A percentile compares a stretch with the other conserved stretches of the same genome.
phyloP scores from a whole-genome alignment of 1,284 basidiomycete species.

The Vanrija sp. region DNA sequence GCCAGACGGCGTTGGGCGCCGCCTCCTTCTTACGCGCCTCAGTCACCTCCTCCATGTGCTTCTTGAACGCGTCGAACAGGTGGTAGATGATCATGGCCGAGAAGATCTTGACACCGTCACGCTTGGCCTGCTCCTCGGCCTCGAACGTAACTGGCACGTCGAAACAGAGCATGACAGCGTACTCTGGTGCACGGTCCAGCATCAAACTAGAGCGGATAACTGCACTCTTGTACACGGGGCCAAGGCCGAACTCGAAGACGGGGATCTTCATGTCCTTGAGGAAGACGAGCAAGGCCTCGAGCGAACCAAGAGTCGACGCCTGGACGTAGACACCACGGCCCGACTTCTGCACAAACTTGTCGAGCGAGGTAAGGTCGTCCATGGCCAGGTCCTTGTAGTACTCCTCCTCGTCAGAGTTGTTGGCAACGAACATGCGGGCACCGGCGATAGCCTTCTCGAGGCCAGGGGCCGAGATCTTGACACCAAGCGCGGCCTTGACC shows the following conservation, averaged over 20 bases:
- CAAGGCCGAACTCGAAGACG: slow-evolving; percentile 95
- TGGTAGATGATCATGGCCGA: slow-evolving; percentile 90
- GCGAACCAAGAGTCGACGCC: slow-evolving; percentile 93
- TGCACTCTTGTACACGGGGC: slow-evolving; percentile 94
- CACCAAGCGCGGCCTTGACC: slow-evolving; percentile 95
- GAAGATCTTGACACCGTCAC: slow-evolving; percentile 90
- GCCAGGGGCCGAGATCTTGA: slow-evolving; percentile 94
- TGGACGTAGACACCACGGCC: slow-evolving; percentile 97
- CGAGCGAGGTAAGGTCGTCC: slow-evolving; percentile 86
- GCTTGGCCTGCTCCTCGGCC: slow-evolving; percentile 83
- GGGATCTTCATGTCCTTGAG: slow-evolving; percentile 94
- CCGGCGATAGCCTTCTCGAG: slow-evolving; percentile 99
- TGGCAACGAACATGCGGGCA: slow-evolving; percentile 84
- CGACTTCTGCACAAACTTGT: slow-evolving; percentile 89
- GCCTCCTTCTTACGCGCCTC: slow-evolving; percentile 92
- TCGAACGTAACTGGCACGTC: slow-evolving; percentile 87
- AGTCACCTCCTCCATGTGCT: slow-evolving; percentile 88
- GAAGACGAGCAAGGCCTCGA: slow-evolving; percentile 97
- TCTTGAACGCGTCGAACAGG: slow-evolving; percentile 94
- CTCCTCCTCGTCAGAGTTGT: slow-evolving; percentile 94
- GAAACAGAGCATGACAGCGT: slow-evolving; percentile 94
- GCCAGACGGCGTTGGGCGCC: slow-evolving; percentile 94
- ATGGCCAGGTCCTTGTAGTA: slow-evolving; percentile 92
- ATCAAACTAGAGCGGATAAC: slow-evolving; percentile 90
- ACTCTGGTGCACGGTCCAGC: slow-evolving; percentile 93